These are phyloP conservation scores for Dalbergia cultrata DNA, from an alignment of 306 rosid species.

Conservation along the genomic window DNA sequence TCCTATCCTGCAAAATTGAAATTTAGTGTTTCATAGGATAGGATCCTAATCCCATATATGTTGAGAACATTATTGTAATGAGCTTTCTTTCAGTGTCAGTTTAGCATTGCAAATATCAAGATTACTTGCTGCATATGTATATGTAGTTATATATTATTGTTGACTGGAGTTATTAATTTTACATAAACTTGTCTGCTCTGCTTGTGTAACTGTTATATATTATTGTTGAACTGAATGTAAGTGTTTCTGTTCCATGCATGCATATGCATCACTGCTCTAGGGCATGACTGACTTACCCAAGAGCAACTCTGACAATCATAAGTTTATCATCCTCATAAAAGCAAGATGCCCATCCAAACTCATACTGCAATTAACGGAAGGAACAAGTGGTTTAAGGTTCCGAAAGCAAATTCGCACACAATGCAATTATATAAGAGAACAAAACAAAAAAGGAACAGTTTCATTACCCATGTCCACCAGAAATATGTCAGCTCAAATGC, in stretches of 20 bases:
- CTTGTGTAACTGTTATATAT: not conserved
- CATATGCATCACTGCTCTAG: not conserved
- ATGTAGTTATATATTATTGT: not conserved
- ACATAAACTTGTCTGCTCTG: not conserved
- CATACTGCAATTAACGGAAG: slow-evolving; percentile 72
- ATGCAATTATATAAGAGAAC: not conserved
- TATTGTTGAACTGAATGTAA: not conserved
- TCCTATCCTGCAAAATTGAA: slow-evolving; percentile 62
- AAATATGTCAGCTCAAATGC: slow-evolving; percentile 96
- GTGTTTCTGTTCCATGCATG: not conserved
- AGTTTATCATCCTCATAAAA: slow-evolving; percentile 71
- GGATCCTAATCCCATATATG: not conserved
- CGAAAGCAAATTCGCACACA: slow-evolving; percentile 19
- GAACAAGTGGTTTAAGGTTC: slow-evolving; percentile 42
- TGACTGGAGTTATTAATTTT: not conserved
- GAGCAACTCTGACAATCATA: slow-evolving; percentile 64
- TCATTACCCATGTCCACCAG: slow-evolving; percentile 90
- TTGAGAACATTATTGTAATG: not conserved
- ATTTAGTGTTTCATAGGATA: not conserved
- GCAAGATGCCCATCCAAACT: slow-evolving; percentile 90
- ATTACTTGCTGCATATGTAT: not conserved
- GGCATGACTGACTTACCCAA: slow-evolving; percentile 72
- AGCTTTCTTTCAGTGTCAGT: not conserved
- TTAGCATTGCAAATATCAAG: not conserved
- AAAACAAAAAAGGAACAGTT: slow-evolving; percentile 26